Conservation (phyloP, 495 filamentous ascomycete species). For the Penicillium nucicola region DNA sequence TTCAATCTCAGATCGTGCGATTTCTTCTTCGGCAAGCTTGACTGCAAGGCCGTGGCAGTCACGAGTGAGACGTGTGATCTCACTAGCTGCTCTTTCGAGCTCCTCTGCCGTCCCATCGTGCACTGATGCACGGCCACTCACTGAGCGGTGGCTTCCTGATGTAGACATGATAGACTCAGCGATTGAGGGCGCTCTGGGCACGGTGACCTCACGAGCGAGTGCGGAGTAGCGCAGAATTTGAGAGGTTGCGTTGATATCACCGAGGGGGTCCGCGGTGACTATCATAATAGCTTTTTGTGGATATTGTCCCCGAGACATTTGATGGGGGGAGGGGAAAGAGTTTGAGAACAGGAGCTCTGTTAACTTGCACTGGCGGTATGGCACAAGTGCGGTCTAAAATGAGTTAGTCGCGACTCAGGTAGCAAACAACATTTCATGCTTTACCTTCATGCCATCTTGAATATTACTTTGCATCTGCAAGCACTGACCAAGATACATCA, state of each 20-base stretch:
- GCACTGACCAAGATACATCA: slow-evolving; percentile 98
- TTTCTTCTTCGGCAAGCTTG: slow-evolving; percentile 60
- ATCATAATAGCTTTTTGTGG: slow-evolving; percentile 94
- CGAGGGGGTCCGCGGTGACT: slow-evolving; percentile 89
- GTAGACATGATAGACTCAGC: slow-evolving; percentile 58
- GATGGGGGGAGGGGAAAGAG: slow-evolving; percentile 72
- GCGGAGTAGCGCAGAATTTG: slow-evolving; percentile 96
- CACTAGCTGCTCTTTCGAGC: slow-evolving; percentile 68
- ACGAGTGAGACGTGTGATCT: slow-evolving; percentile 70
- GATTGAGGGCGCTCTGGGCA: slow-evolving; percentile 80
- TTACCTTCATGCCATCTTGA: slow-evolving; percentile 70
- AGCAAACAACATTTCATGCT: background rate
- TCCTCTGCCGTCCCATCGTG: slow-evolving; percentile 57
- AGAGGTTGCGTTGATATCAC: slow-evolving; percentile 94
- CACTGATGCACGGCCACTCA: slow-evolving; percentile 48
- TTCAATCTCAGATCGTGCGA: slow-evolving; percentile 50
- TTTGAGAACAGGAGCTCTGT: slow-evolving; percentile 97
- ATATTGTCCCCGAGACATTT: slow-evolving; percentile 50
- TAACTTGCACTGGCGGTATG: slow-evolving; percentile 93
- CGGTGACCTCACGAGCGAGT: slow-evolving; percentile 87
- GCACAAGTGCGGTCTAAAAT: slow-evolving; percentile 68
- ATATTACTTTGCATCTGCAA: slow-evolving; percentile 90
- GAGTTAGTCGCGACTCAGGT: slow-evolving; percentile 9
- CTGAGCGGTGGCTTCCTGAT: slow-evolving; percentile 28
- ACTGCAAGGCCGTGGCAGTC: slow-evolving; percentile 65